Conservation (phyloP, 768 basidiomycete genomes). For the Boletellus emodensis region DNA sequence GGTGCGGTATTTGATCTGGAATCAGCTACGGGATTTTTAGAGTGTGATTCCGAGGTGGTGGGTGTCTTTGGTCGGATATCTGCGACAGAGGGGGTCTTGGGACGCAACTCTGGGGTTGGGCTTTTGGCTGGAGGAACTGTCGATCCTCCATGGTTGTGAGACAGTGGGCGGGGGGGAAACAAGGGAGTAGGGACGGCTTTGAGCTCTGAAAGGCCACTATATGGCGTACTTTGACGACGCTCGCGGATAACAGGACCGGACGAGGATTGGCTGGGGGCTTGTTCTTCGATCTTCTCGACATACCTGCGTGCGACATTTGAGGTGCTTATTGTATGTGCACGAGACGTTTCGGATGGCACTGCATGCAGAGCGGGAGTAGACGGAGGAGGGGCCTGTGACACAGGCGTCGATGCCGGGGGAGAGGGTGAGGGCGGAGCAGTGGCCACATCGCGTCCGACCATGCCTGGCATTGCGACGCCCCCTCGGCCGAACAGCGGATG, state of each 20-base stretch:
- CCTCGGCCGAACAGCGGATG: constrained; percentile 77
- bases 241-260: constrained; percentile 36
- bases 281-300: constrained; percentile 39
- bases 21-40: constrained; percentile 23
- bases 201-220: constrained; percentile 15
- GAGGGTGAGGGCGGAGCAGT: neutral
- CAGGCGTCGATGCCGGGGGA: constrained; percentile 3
- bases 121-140: constrained; percentile 11
- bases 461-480: constrained; percentile 74
- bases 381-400: constrained; percentile 1
- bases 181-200: constrained; percentile 13
- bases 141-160: constrained; percentile 20
- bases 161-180: constrained; percentile 11
- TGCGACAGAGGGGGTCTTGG: constrained; percentile 14
- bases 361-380: constrained; percentile 7
- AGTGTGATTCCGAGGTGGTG: constrained; percentile 11
- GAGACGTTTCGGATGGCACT: constrained; percentile 13
- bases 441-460: constrained; percentile 34
- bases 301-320: constrained; percentile 33
- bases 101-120: constrained; percentile 15
- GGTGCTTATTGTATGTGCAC: constrained; percentile 33
- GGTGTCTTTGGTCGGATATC: constrained; percentile 23
- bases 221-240: constrained; percentile 49
- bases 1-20: constrained; percentile 10
- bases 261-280: constrained; percentile 27